Evolutionary conservation across 768 basidiomycete species (phyloP).

Genomic region (Dacryopinax spathularia): DNA sequence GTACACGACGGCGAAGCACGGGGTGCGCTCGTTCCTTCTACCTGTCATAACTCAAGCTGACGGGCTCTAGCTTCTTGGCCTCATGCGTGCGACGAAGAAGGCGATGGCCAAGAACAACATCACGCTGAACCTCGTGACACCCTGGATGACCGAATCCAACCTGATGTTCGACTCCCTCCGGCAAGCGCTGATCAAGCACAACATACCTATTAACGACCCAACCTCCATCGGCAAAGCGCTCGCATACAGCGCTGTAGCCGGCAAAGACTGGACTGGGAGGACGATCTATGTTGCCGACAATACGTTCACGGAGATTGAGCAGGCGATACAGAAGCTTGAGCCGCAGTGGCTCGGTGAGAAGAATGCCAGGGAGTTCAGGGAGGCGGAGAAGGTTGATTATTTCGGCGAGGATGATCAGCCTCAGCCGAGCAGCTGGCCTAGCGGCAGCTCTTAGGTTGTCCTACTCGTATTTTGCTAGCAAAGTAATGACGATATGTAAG

Average conservation of each 20-base stretch:
- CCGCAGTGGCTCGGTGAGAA: neutral
- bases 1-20: constrained; percentile 2
- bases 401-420: neutral
- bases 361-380: constrained; percentile 3
- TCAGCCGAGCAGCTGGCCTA: neutral
- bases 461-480: no score
- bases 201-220: neutral
- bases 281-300: neutral
- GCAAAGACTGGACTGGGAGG: neutral
- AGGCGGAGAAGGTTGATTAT: constrained; percentile 3
- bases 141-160: constrained; percentile 3
- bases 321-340: neutral
- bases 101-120: neutral
- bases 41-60: no score
- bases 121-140: neutral
- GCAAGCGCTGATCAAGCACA: neutral
- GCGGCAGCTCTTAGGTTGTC: no score
- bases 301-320: neutral
- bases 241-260: neutral
- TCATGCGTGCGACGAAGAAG: constrained; percentile 1
- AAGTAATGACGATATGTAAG: neutral
- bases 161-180: neutral
- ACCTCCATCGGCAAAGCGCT: neutral
- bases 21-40: neutral
- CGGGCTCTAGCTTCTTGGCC: neutral